These are phyloP conservation scores for Eucalyptus regnans DNA, from an alignment of 345 rosid species.

Conservation along the genomic window DNA sequence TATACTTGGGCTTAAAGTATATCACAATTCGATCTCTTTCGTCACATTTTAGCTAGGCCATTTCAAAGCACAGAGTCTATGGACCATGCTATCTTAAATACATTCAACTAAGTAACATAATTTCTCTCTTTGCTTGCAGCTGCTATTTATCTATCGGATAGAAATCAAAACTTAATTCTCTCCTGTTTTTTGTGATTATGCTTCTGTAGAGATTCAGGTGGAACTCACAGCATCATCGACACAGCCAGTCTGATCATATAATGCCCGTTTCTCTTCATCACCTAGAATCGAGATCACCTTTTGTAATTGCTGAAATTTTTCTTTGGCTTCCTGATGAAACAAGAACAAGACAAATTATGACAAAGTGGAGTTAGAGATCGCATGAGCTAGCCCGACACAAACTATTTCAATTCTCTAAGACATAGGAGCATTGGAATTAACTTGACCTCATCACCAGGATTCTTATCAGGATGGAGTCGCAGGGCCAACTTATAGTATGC, in stretches of 20 bases:
- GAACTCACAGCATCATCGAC: slow-evolving; percentile 83
- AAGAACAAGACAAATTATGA: not conserved
- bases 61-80: not conserved
- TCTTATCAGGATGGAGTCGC: slow-evolving; percentile 90
- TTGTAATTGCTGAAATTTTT: slow-evolving; percentile 90
- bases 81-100: not conserved
- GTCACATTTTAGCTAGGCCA: not conserved
- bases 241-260: slow-evolving; percentile 87
- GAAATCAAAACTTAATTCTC: not conserved
- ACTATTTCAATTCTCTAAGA: not conserved
- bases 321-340: slow-evolving; percentile 69
- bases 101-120: not conserved
- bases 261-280: slow-evolving; percentile 72
- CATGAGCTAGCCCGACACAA: not conserved
- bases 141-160: not conserved
- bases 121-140: not conserved
- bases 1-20: not conserved
- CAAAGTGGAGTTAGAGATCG: not conserved
- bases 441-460: slow-evolving; percentile 72
- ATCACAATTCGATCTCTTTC: not conserved
- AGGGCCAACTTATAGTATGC: slow-evolving; percentile 82
- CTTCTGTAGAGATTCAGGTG: not conserved
- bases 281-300: slow-evolving; percentile 87
- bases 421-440: not conserved
- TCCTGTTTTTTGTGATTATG: not conserved